Conservation (phyloP, 768 basidiomycete genomes). For the Kwoniella europaea region DNA sequence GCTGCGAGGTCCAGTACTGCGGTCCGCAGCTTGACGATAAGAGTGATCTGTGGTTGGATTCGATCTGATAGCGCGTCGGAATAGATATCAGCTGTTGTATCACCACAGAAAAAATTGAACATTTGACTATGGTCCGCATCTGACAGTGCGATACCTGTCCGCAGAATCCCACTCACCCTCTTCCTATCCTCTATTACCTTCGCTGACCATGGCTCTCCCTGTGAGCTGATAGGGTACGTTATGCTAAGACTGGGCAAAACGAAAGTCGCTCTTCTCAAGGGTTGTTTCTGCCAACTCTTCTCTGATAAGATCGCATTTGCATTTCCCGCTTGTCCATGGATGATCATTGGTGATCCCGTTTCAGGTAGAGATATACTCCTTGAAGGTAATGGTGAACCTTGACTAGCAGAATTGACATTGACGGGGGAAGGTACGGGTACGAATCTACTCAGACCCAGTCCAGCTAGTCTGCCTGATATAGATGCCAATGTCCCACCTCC, state of each 20-base stretch:
- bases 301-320: conserved; percentile 28
- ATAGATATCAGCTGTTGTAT: conserved; percentile 4
- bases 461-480: conserved; percentile 42
- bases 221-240: conserved; percentile 85
- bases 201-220: conserved; percentile 81
- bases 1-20: conserved; percentile 83
- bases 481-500: conserved; percentile 47
- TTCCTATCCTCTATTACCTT: conserved; percentile 79
- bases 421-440: conserved; percentile 30
- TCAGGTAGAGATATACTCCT: conserved; percentile 31
- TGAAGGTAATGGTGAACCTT: conserved; percentile 26
- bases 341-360: conserved; percentile 12
- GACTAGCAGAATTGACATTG: background rate
- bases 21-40: conserved; percentile 56
- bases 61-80: conserved; percentile 30
- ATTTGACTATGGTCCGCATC: background rate
- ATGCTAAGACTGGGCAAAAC: conserved; percentile 83
- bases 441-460: conserved; percentile 46
- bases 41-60: conserved; percentile 38
- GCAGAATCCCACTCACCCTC: conserved; percentile 64
- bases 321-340: background rate
- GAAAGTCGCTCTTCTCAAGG: conserved; percentile 87
- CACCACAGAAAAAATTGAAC: too few species aligned
- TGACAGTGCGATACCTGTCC: background rate
- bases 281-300: conserved; percentile 59